phyloP scores from a whole-genome alignment of 2,329 filamentous ascomycete genomes.

The Pyrenophora tritici-repentis region DNA sequence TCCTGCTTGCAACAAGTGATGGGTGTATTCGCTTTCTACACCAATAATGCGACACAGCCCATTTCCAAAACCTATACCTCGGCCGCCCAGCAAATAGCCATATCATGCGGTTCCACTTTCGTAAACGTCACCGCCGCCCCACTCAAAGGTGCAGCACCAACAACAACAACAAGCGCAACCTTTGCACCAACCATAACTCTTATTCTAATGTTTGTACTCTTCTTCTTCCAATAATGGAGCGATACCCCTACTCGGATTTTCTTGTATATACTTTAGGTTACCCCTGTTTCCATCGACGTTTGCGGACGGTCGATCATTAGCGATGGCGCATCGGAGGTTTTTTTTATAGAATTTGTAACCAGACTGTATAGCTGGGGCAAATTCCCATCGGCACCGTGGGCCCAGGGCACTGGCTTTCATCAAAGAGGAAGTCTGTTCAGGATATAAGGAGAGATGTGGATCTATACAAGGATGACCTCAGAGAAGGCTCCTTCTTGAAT shows the following conservation, averaged over 20 bases:
- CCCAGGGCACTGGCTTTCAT: conserved; percentile 8
- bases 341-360: conserved; percentile 5
- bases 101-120: conserved; percentile 62
- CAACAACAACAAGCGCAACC: conserved; percentile 25
- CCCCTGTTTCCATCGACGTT: conserved; percentile 22
- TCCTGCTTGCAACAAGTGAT: conserved; percentile 79
- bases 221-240: conserved; percentile 36
- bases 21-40: conserved; percentile 74
- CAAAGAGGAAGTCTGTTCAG: neutral
- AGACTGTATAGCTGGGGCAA: conserved; percentile 8
- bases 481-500: neutral
- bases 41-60: conserved; percentile 67
- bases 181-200: conserved; percentile 40
- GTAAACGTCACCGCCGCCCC: conserved; percentile 56
- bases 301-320: conserved; percentile 38
- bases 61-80: conserved; percentile 70
- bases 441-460: conserved; percentile 1
- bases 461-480: neutral
- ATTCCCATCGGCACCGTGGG: conserved; percentile 13
- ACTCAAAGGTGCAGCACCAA: conserved; percentile 37
- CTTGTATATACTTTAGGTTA: conserved; percentile 27
- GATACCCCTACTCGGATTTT: conserved; percentile 18
- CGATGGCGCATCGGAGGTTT: conserved; percentile 40
- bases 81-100: conserved; percentile 76
- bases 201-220: conserved; percentile 43